Evolutionary conservation across 2,329 filamentous ascomycete genomes (phyloP).

Genomic region (Epichloe sibirici): DNA sequence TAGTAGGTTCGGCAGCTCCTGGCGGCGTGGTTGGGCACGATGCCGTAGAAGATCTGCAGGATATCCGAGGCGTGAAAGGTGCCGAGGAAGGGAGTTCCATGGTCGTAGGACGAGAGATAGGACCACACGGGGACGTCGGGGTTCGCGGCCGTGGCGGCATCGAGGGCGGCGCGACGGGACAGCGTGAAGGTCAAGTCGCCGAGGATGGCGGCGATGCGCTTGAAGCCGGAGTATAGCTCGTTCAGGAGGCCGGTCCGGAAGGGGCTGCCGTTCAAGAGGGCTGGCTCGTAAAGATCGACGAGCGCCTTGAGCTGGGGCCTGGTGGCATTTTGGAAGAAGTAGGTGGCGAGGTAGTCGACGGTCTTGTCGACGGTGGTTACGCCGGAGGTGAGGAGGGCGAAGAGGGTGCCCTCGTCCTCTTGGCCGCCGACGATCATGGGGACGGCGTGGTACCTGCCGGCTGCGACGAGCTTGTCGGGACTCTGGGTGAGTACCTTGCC

Average conservation of each 20-base stretch:
- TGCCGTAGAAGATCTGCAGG: conserved; percentile 54
- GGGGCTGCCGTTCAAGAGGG: conserved; percentile 48
- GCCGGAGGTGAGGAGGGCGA: not conserved
- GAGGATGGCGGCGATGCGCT: conserved; percentile 61
- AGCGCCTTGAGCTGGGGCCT: conserved; percentile 38
- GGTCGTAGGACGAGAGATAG: conserved; percentile 61
- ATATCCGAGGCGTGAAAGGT: conserved; percentile 66
- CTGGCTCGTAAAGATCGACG: conserved; percentile 50
- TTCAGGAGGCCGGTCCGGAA: conserved; percentile 60
- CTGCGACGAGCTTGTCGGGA: conserved; percentile 22
- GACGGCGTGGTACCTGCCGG: conserved; percentile 45
- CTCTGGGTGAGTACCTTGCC: not conserved
- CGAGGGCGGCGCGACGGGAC: conserved; percentile 52
- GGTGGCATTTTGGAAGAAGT: conserved; percentile 49
- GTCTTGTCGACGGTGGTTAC: conserved; percentile 49
- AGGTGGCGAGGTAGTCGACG: conserved; percentile 44
- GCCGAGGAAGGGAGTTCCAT: conserved; percentile 58
- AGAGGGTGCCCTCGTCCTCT: conserved; percentile 2
- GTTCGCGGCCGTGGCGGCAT: conserved; percentile 29
- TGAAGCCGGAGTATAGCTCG: conserved; percentile 64
- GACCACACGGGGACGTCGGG: conserved; percentile 58
- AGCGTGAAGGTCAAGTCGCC: conserved; percentile 68
- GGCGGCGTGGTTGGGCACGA: conserved; percentile 50
- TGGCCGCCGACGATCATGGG: conserved; percentile 4
- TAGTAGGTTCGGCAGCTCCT: conserved; percentile 55